Evolutionary conservation across 192 early-diverging fungal species (phyloP).

Genomic region (Mortierella antarctica): DNA sequence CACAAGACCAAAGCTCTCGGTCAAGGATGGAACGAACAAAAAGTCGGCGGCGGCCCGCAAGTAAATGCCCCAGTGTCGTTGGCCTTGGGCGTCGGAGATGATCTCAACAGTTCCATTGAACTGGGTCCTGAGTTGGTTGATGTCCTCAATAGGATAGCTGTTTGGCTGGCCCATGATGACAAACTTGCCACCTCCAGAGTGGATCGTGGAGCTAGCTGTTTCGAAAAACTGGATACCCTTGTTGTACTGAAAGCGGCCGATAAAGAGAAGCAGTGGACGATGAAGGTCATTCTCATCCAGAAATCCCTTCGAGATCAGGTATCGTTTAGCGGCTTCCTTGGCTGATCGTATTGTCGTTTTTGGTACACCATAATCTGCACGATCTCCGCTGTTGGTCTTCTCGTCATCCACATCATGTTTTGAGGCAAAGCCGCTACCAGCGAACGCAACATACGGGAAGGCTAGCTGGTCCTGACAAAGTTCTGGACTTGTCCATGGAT

Average conservation of each 20-base stretch:
- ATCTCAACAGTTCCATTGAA: slow-evolving; percentile 54
- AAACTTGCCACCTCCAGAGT: slow-evolving; percentile 55
- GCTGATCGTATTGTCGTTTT: slow-evolving; percentile 36
- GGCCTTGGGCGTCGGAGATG: slow-evolving; percentile 52
- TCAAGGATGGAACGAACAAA: slow-evolving; percentile 63
- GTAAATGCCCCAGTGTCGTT: slow-evolving; percentile 57
- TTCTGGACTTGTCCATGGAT: slow-evolving; percentile 57
- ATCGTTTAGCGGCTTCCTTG: slow-evolving; percentile 60
- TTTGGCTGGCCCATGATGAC: slow-evolving; percentile 67
- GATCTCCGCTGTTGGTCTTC: not conserved
- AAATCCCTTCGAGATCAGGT: slow-evolving; percentile 49
- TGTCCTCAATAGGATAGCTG: slow-evolving; percentile 56
- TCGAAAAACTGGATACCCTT: slow-evolving; percentile 63
- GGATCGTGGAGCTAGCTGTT: slow-evolving; percentile 41
- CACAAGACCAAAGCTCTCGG: slow-evolving; percentile 66
- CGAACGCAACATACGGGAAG: slow-evolving; percentile 52
- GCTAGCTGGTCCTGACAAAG: slow-evolving; percentile 39
- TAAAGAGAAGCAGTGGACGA: slow-evolving; percentile 58
- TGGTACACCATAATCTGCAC: not conserved
- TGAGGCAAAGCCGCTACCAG: slow-evolving; percentile 1
- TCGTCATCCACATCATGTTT: not conserved
- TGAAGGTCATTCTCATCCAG: slow-evolving; percentile 49
- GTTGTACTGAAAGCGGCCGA: slow-evolving; percentile 70
- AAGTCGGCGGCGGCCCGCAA: slow-evolving; percentile 66
- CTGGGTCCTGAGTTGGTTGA: slow-evolving; percentile 39